Conservation (phyloP, 805 yeast species). For the Hanseniaspora clermontiae region DNA sequence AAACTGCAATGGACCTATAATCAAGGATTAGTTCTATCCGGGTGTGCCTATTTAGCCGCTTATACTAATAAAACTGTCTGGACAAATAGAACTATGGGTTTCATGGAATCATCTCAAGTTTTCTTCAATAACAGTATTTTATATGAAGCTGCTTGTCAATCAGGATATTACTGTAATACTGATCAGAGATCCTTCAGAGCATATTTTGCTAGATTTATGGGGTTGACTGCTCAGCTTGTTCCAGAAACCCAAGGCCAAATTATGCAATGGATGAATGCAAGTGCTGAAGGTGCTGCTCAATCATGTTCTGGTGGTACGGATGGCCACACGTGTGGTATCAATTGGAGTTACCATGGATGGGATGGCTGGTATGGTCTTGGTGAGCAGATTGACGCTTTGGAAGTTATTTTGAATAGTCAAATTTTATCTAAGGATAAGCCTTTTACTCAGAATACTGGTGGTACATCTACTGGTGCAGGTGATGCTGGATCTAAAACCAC, state of each 20-base stretch:
- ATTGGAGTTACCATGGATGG: constrained; percentile 48
- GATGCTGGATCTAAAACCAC: constrained; percentile 37
- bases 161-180: constrained; percentile 42
- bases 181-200: constrained; percentile 70
- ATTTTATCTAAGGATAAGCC: constrained; percentile 39
- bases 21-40: constrained; percentile 54
- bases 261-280: constrained; percentile 30
- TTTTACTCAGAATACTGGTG: constrained; percentile 40
- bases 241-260: constrained; percentile 38
- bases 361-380: constrained; percentile 63
- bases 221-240: constrained; percentile 42
- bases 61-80: constrained; percentile 42
- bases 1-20: constrained; percentile 54
- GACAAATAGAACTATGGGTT: constrained; percentile 35
- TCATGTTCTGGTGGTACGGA: constrained; percentile 66
- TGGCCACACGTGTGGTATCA: constrained; percentile 62
- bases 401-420: constrained; percentile 42
- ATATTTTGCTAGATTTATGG: constrained; percentile 52
- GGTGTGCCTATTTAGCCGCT: constrained; percentile 58
- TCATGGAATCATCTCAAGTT: constrained; percentile 35
- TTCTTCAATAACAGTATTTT: constrained; percentile 44
- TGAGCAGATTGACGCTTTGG: constrained; percentile 67
- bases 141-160: constrained; percentile 52
- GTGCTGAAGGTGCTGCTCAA: constrained; percentile 57
- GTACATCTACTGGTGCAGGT: constrained; percentile 43